Evolutionary conservation across 306 rosid species (phyloP), one percentile per base, ranked within the genome.

Genomic region (Quercus berberidifolia): DNA sequence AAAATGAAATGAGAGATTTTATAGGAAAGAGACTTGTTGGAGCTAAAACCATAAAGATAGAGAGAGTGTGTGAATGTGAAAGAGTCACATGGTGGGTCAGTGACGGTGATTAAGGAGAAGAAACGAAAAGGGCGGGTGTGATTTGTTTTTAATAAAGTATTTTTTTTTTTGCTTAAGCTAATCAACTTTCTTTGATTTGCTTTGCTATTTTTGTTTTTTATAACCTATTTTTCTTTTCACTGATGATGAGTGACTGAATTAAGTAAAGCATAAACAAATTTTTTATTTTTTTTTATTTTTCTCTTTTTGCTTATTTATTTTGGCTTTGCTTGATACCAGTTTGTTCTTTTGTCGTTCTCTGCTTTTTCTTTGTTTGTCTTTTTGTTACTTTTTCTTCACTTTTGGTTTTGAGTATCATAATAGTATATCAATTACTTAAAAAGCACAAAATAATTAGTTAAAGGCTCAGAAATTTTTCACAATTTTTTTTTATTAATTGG

Each of bases 121-220:
- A 71, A 74, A 74, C 70, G 26, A 78, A 90, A 92, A 86, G 76
- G 85, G 92, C 92, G 87, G 92, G 97, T 85, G 76, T 76, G 83
- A 82, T 78, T 76, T 71, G 78, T 46, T 41, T 41, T 41, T 41
- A 41, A 41, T 41, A 41, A 41, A 41, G 46, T 41, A 41, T 41
- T 1, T 8, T 41, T 68, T 31, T 46, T 28, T 64, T 21, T 26
- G 64, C 30, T 58, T 80, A 55, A 75, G 17, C 49, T 64, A 30
- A 64, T 64, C 70, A 15, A 21, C 52, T 33, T 49, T 49, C 54
- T 49, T 13, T 8, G 52, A 33, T 30, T 41, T 41, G 46, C 46
- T 41, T 41, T 41, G 11, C 11, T 41, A 2, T 41, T 41, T 41
- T 41, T 41, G 46, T 41, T 8, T 60, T 5, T 25, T 58, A 23